These are phyloP conservation scores for Pythium grandisporangium DNA, from an alignment of 352 stramenopile genomes.

Conservation along the genomic window DNA sequence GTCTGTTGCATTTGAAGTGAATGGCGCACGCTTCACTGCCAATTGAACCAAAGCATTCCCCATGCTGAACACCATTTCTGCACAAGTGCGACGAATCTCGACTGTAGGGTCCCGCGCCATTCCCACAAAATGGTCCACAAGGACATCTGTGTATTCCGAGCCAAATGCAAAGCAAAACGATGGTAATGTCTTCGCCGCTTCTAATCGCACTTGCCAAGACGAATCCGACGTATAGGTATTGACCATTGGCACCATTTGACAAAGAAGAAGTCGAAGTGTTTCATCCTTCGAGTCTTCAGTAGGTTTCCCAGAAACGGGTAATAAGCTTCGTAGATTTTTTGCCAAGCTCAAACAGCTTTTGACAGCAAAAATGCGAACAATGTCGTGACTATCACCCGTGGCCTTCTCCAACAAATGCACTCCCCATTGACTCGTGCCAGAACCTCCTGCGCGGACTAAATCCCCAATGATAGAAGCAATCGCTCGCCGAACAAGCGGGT, in stretches of 20 bases:
- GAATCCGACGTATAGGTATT: conserved; percentile 84
- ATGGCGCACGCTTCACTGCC: conserved; percentile 16
- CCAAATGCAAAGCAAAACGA: conserved; percentile 74
- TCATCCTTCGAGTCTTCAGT: conserved; percentile 16
- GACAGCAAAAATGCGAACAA: conserved; percentile 81
- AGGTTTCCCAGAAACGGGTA: conserved; percentile 10
- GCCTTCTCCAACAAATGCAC: conserved; percentile 76
- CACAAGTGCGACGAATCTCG: conserved; percentile 71
- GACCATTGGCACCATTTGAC: conserved; percentile 81
- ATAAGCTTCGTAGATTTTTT: conserved; percentile 39
- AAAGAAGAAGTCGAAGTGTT: conserved; percentile 54
- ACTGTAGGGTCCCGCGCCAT: conserved; percentile 80
- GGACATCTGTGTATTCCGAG: conserved; percentile 69
- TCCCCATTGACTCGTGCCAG: conserved; percentile 47
- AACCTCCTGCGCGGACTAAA: conserved; percentile 43
- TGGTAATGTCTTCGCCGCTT: conserved; percentile 64
- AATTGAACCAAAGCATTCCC: conserved; percentile 50
- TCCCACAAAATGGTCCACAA: conserved; percentile 83
- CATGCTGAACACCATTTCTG: conserved; percentile 53
- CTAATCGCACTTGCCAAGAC: conserved; percentile 81
- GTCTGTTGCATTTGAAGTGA: no score
- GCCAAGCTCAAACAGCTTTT: conserved; percentile 76
- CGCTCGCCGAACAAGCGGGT: conserved; percentile 72
- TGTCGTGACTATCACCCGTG: conserved; percentile 77
- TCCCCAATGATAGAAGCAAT: conserved; percentile 80